Conservation (phyloP, 345 rosid species). For the Eutrema yunnanense region DNA sequence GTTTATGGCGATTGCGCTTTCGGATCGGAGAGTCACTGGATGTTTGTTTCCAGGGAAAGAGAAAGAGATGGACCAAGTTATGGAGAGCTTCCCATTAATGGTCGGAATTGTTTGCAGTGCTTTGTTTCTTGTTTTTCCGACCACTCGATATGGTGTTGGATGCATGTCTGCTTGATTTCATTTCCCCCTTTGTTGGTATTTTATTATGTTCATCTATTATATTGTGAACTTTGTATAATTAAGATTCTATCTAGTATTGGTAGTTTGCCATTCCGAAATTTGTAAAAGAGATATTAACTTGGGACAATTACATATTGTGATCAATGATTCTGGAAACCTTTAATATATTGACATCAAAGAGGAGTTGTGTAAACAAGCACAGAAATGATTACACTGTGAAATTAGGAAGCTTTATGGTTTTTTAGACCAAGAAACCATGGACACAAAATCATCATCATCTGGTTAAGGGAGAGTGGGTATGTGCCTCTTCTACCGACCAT, state of each 20-base stretch:
- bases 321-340: not conserved
- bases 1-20: conserved; percentile 49
- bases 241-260: no score
- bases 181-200: not conserved
- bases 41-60: conserved; percentile 59
- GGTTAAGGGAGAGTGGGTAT: no score
- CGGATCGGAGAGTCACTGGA: conserved; percentile 55
- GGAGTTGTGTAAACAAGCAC: not conserved
- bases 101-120: conserved; percentile 67
- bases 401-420: no score
- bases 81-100: conserved; percentile 83
- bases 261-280: no score
- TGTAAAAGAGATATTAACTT: no score
- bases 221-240: no score
- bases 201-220: not conserved
- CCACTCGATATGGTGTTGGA: conserved; percentile 57
- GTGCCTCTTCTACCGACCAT: no score
- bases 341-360: conserved; percentile 19
- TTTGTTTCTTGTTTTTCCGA: conserved; percentile 65
- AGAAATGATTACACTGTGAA: no score
- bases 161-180: conserved; percentile 46
- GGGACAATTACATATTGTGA: not conserved
- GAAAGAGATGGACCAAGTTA: conserved; percentile 73
- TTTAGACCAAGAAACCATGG: no score
- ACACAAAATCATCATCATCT: no score